phyloP scores from a whole-genome alignment of 345 rosid species.

The Iberis pinnata region DNA sequence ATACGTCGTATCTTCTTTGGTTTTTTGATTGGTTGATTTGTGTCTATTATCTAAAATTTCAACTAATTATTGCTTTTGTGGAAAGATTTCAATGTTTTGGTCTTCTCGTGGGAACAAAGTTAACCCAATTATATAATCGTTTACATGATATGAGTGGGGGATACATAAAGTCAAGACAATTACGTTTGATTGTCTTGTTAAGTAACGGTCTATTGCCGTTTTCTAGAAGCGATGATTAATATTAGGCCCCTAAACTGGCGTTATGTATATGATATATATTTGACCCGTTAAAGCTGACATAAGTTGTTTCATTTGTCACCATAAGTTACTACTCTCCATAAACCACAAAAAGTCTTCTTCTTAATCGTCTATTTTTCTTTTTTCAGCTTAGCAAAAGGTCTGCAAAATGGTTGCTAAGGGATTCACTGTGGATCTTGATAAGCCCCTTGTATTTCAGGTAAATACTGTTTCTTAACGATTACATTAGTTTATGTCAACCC shows the following conservation, averaged over 20 bases:
- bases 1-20: neutral
- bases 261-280: neutral
- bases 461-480: neutral
- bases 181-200: neutral
- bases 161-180: constrained; percentile 7
- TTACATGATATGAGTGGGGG: neutral
- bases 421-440: constrained; percentile 44
- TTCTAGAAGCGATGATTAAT: neutral
- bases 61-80: constrained; percentile 20
- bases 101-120: constrained; percentile 18
- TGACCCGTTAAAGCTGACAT: constrained; percentile 6
- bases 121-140: neutral
- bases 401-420: constrained; percentile 38
- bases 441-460: constrained; percentile 52
- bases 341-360: neutral
- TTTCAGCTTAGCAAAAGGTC: constrained; percentile 8
- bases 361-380: neutral
- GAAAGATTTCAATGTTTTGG: neutral
- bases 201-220: neutral
- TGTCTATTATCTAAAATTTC: neutral
- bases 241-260: neutral
- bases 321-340: no score
- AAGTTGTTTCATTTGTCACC: constrained; percentile 4
- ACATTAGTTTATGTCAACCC: neutral
- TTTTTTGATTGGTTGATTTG: constrained; percentile 7